Conservation (phyloP, 352 stramenopile genomes). For the Phytophthora constricta region DNA sequence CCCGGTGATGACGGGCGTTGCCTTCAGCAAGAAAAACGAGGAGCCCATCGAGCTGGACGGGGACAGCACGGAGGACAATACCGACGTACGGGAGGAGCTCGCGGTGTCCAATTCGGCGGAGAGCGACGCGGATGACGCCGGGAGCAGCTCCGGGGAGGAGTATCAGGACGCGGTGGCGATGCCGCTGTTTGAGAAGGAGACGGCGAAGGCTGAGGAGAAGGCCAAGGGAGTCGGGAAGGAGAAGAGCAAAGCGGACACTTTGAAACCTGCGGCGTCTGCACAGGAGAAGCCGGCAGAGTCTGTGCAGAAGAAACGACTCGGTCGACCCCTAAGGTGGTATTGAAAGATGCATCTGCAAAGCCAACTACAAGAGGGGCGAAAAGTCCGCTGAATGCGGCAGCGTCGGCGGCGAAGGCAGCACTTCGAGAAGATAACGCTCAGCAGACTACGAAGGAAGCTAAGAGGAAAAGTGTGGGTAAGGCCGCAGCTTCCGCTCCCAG, state of each 20-base stretch:
- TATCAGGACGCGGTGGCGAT: neutral
- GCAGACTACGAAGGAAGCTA: neutral
- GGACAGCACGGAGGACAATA: constrained; percentile 21
- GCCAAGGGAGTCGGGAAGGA: neutral
- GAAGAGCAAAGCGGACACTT: too few species aligned
- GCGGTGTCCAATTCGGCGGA: neutral
- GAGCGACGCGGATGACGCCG: constrained; percentile 7
- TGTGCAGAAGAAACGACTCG: neutral
- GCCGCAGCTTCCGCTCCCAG: neutral
- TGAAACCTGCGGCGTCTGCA: neutral
- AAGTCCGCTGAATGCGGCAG: neutral
- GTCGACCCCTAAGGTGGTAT: neutral
- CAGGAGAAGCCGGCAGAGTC: neutral
- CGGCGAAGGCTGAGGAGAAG: neutral
- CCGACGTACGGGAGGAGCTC: constrained; percentile 4
- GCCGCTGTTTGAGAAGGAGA: constrained; percentile 1
- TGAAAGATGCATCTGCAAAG: neutral
- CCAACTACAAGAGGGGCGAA: neutral
- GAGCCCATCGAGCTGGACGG: constrained; percentile 32
- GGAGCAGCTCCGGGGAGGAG: constrained; percentile 2
- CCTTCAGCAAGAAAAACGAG: constrained; percentile 29
- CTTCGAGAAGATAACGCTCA: neutral
- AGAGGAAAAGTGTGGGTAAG: neutral
- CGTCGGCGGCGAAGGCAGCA: neutral
- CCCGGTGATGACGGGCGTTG: constrained; percentile 29